Percentiles rank a stretch among this genome's conserved stretches.
Evolutionary conservation across 306 rosid genomes (phyloP).

Genomic region (Aeschynomene evenia): DNA sequence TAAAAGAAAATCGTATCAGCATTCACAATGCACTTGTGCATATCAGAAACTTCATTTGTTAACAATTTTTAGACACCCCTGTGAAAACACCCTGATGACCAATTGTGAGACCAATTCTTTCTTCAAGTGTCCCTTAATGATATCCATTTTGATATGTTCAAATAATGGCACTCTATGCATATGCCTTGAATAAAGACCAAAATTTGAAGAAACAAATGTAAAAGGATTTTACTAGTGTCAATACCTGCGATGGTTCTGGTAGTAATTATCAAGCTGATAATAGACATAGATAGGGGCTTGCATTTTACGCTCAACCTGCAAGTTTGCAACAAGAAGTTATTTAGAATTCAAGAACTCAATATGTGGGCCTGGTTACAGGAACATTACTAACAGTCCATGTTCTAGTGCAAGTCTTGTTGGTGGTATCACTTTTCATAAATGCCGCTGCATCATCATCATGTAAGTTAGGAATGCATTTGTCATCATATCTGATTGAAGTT

Average conservation of each 20-base stretch:
- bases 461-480: constrained; percentile 50
- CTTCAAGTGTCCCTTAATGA: too few relatives aligned
- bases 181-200: neutral
- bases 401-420: constrained; percentile 66
- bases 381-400: constrained; percentile 57
- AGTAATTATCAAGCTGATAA: constrained; percentile 79
- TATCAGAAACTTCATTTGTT: neutral
- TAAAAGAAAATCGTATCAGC: neutral
- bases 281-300: constrained; percentile 69
- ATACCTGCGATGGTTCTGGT: constrained; percentile 91
- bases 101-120: too few relatives aligned
- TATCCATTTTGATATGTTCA: neutral
- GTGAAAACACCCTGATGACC: too few relatives aligned
- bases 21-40: neutral
- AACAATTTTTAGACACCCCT: too few relatives aligned
- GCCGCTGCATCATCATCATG: constrained; percentile 30
- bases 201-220: neutral
- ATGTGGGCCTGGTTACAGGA: neutral
- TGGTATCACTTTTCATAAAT: constrained; percentile 49
- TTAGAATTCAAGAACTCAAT: neutral
- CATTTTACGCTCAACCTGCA: constrained; percentile 72
- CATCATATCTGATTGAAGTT: constrained; percentile 53
- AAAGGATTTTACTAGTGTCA: neutral
- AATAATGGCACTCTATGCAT: neutral
- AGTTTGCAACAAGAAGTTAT: constrained; percentile 16